These are phyloP conservation scores for Penicillium verhagenii DNA, from an alignment of 495 filamentous ascomycete genomes.

Conservation along the genomic window DNA sequence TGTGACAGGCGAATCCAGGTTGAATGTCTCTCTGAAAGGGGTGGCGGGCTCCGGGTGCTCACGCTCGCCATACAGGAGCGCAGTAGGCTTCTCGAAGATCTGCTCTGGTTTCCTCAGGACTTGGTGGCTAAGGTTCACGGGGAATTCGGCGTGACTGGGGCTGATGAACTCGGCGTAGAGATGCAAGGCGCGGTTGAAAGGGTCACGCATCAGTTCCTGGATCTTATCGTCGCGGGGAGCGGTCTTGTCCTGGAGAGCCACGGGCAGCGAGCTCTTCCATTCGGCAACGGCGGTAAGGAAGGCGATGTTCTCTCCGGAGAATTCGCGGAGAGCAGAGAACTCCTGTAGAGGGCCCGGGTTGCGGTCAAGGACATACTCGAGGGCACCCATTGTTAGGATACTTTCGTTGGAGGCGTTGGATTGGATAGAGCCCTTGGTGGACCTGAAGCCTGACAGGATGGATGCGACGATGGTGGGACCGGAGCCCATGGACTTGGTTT, in stretches of 20 bases:
- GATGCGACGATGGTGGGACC: slow-evolving; percentile 32
- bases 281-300: slow-evolving; percentile 58
- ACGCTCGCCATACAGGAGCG: slow-evolving; percentile 33
- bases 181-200: slow-evolving; percentile 53
- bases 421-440: slow-evolving; percentile 28
- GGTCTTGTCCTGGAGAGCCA: slow-evolving; percentile 15
- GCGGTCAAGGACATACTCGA: slow-evolving; percentile 56
- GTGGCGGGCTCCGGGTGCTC: slow-evolving; percentile 27
- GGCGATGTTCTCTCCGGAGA: slow-evolving; percentile 67
- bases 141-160: slow-evolving; percentile 56
- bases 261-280: slow-evolving; percentile 46
- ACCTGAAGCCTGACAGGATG: slow-evolving; percentile 36
- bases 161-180: slow-evolving; percentile 60
- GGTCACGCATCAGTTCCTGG: slow-evolving; percentile 30
- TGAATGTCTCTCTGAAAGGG: slow-evolving; percentile 26
- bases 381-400: slow-evolving; percentile 57
- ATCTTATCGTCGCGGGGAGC: slow-evolving; percentile 16
- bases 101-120: slow-evolving; percentile 46
- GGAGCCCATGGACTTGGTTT: slow-evolving; percentile 30
- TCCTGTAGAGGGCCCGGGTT: slow-evolving; percentile 55
- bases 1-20: not conserved
- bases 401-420: slow-evolving; percentile 30
- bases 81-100: slow-evolving; percentile 47
- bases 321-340: slow-evolving; percentile 61
- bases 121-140: slow-evolving; percentile 59